A percentile compares a stretch with the other conserved stretches of the same genome.
Conservation (phyloP, 2,329 filamentous ascomycete species). For the Talaromyces sp. region DNA sequence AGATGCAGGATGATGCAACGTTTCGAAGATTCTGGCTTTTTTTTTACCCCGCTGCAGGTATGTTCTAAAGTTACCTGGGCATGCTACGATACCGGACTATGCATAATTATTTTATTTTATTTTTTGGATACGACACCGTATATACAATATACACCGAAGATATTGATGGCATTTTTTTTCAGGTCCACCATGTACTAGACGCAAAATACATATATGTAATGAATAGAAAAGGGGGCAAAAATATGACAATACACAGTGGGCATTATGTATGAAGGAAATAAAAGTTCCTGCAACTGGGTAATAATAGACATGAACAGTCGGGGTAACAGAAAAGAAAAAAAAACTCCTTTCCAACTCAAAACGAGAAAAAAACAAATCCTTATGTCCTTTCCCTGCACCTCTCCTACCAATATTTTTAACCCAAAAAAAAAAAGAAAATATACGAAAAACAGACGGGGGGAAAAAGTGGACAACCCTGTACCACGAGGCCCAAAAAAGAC, state of each 20-base stretch:
- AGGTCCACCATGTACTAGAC: not conserved
- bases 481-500: not conserved
- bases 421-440: not conserved
- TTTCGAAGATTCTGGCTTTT: not conserved
- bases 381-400: not conserved
- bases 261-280: not conserved
- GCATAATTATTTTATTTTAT: not conserved
- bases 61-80: not conserved
- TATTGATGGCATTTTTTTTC: not conserved
- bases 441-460: not conserved
- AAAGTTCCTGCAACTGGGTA: not conserved
- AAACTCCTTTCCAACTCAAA: not conserved
- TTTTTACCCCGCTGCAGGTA: not conserved
- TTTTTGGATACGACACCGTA: too few relatives aligned
- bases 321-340: not conserved
- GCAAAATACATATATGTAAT: not conserved
- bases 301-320: not conserved
- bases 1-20: not conserved
- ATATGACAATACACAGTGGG: not conserved
- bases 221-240: not conserved
- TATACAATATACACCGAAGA: not conserved
- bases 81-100: not conserved
- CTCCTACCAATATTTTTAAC: not conserved
- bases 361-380: not conserved
- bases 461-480: conserved; percentile 1